Base-by-base conservation (phyloP, 305 asterid species). In the Nicotiana rustica region DNA sequence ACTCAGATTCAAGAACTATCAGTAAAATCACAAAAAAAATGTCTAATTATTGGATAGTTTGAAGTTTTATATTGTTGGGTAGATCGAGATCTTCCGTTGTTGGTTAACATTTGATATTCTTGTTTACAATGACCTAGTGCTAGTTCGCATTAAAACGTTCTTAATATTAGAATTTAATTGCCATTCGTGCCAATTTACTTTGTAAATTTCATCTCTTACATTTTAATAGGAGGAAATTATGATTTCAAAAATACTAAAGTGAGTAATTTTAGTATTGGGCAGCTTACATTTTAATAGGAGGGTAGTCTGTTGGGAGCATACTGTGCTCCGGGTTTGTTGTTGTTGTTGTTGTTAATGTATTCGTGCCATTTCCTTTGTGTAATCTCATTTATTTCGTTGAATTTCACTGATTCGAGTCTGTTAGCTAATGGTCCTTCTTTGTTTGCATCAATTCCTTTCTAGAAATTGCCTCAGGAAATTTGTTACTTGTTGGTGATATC, bases 381-480 rank as follows among this genome's bases (percentile, higher is more conserved):
- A 12, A 25, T 70, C 36, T 41, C 10, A 3, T 70, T 70, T 70
- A 70, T 44, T 70, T 70, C 21, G 2, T 65, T 29, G 69, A 36
- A 64, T 25, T 25, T 64, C 1, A 10, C 19, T 19, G 60, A 44
- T 71, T 21, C 17, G 25, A 44, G 15, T 19, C 61, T 9, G 6
- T 71, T 47, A 47, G 61, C 78, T 71, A 44, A 12, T 21, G 7
- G 25, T 71, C 19, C 19, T 29, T 13, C 25, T 44, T 10, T 47
- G 13, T 47, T 47, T 36, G 14, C 61, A 44, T 44, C 36, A 21
- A 19, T 71, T 41, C 78, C 61, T 12, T 31, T 19, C 61, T 12
- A 71, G 78, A 71, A 47, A 47, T 71, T 13, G 52, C 38, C 61
- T 71, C 78, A 47, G 52, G 21, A 52, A 47, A 71, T 71, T 14